Evolutionary conservation across 1,139 yeast species (phyloP).

Genomic region (Taiozyma onychis): DNA sequence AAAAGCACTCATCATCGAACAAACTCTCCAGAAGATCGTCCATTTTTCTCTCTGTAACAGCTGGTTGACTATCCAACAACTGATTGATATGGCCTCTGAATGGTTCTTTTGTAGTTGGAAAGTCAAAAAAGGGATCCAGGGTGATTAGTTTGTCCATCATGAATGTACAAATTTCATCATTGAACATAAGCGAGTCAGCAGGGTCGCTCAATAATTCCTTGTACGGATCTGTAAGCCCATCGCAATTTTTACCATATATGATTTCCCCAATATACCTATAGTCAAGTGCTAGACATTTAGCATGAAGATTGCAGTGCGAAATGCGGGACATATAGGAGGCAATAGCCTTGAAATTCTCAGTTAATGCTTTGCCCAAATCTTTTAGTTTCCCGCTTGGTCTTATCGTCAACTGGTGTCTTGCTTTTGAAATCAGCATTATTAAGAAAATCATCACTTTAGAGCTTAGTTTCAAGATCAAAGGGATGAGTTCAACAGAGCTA

Average conservation of each 20-base stretch:
- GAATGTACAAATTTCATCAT: neutral
- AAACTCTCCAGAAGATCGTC: neutral
- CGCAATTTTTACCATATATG: neutral
- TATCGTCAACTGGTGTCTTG: neutral
- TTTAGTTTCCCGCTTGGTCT: neutral
- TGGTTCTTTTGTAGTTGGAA: neutral
- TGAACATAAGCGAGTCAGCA: neutral
- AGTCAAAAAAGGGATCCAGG: neutral
- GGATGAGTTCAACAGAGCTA: neutral
- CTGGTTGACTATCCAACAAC: neutral
- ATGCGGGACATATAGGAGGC: neutral
- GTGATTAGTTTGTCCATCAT: neutral
- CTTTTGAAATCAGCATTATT: neutral
- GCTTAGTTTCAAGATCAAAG: neutral
- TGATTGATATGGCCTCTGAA: neutral
- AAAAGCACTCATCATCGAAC: neutral
- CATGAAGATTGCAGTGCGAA: neutral
- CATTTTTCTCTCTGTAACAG: neutral
- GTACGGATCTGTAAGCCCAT: neutral
- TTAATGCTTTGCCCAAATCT: neutral
- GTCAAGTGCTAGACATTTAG: neutral
- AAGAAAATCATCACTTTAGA: neutral
- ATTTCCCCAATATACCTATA: neutral
- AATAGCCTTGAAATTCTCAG: neutral
- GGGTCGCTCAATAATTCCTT: neutral